phyloP scores from a whole-genome alignment of 495 filamentous ascomycete species.

The Aspergillus saccharolyticus region DNA sequence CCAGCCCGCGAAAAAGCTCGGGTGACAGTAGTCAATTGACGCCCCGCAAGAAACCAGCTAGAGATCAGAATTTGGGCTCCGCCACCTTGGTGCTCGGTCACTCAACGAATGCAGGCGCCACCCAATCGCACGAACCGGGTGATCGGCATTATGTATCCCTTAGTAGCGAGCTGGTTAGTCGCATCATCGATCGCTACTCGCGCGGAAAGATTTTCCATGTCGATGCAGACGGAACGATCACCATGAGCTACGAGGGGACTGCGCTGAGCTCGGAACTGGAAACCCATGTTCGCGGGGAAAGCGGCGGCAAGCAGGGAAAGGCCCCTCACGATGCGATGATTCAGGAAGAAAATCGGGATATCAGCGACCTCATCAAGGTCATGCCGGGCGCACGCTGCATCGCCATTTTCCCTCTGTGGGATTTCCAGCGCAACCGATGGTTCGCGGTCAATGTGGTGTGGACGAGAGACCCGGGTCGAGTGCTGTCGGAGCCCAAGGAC shows the following conservation, averaged over 20 bases:
- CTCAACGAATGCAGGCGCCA: slow-evolving; percentile 18
- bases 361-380: slow-evolving; percentile 22
- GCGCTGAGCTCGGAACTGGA: slow-evolving; percentile 8
- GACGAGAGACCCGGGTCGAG: slow-evolving; percentile 32
- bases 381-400: slow-evolving; percentile 26
- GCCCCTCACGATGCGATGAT: neutral
- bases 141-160: slow-evolving; percentile 26
- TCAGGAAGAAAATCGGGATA: slow-evolving; percentile 24
- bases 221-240: slow-evolving; percentile 35
- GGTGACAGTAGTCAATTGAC: neutral
- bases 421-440: slow-evolving; percentile 55
- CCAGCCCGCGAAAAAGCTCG: neutral
- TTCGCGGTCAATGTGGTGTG: slow-evolving; percentile 56
- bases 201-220: slow-evolving; percentile 55
- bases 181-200: slow-evolving; percentile 49
- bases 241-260: slow-evolving; percentile 28
- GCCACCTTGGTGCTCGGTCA: slow-evolving; percentile 20
- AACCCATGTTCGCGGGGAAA: slow-evolving; percentile 10
- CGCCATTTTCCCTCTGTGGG: slow-evolving; percentile 52
- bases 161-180: slow-evolving; percentile 34
- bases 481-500: slow-evolving; percentile 41
- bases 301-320: slow-evolving; percentile 6
- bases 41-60: neutral
- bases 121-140: slow-evolving; percentile 4
- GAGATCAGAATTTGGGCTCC: neutral